Evolutionary conservation across 2,329 filamentous ascomycete species (phyloP).

Genomic region (Aspergillus piperis): DNA sequence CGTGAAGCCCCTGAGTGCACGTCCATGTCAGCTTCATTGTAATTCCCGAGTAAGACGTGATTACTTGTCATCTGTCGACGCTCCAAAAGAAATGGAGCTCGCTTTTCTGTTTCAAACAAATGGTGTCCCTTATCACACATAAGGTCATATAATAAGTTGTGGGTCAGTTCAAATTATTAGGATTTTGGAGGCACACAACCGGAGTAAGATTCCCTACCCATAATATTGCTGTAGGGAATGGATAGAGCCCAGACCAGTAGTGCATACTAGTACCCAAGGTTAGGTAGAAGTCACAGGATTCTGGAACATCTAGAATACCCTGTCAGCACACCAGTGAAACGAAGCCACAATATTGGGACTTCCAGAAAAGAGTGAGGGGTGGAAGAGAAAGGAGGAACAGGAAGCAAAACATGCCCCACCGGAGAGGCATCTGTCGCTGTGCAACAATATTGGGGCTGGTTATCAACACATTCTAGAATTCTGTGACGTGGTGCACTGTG

Average conservation of each 20-base stretch:
- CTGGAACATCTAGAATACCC: background rate
- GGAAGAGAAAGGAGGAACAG: background rate
- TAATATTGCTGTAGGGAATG: no score
- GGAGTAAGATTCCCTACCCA: background rate
- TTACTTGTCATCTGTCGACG: background rate
- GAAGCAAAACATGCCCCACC: background rate
- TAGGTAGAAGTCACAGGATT: background rate
- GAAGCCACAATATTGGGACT: background rate
- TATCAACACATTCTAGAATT: background rate
- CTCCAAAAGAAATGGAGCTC: background rate
- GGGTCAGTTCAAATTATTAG: background rate
- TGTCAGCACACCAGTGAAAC: background rate
- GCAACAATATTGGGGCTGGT: background rate
- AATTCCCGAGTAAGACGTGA: background rate
- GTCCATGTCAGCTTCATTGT: background rate
- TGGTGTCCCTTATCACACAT: background rate
- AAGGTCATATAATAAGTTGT: background rate
- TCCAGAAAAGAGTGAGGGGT: background rate
- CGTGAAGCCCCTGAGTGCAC: slow-evolving; percentile 1
- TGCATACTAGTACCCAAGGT: background rate
- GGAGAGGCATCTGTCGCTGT: background rate
- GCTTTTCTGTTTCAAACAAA: background rate
- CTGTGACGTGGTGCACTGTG: background rate
- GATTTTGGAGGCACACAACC: background rate
- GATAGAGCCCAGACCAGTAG: background rate